Base-by-base conservation (phyloP, 75 land plant species). In the Cryptomeria japonica region DNA sequence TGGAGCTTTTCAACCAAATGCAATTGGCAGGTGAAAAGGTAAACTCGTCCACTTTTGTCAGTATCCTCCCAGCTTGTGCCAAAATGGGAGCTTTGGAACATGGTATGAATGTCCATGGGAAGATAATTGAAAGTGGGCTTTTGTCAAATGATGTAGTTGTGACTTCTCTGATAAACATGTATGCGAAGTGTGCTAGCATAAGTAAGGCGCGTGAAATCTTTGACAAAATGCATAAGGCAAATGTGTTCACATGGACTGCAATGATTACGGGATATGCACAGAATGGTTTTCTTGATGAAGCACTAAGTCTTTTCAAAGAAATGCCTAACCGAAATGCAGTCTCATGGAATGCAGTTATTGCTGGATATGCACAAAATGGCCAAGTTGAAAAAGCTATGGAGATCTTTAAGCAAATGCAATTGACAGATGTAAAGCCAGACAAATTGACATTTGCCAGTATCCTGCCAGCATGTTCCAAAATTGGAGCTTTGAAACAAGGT, bases 231-330 rank as follows among this genome's bases (percentile, higher is more conserved):
- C 83, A 75, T 12, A 87, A 53, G 2, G 90, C 37, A 9, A 93
- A 95, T 86, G 95, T 94, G 7, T 90, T 91, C 51, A 89, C 97
- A 0, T 95, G 97, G 97, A 94, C 94, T 19, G 64, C 93, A 14
- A 90, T 91, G 49, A 94, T 94, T 39, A 53, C 91, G 14, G 73
- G 89, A 2, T 91, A 86, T 88, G 88, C 89, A 11, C 91, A 92
- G 58, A 86, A 85, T 86, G 93, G 93, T 11, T 39, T 84, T 12
- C 86, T 89, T n/a, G 87, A 68, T 18, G 39, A 88, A 22, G 94
- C 93, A 0, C 10, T 95, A 32, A n/a, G 75, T n/a, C 80, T 90
- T 6, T 94, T 95, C 83, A 3, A 84, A 14, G 61, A 87, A 49
- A 94, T 95, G 95, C 86, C 58, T 10, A 56, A 84, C 18, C 55